phyloP scores from a whole-genome alignment of 2,329 filamentous ascomycete genomes.

The Cladosporium sphaerospermum region DNA sequence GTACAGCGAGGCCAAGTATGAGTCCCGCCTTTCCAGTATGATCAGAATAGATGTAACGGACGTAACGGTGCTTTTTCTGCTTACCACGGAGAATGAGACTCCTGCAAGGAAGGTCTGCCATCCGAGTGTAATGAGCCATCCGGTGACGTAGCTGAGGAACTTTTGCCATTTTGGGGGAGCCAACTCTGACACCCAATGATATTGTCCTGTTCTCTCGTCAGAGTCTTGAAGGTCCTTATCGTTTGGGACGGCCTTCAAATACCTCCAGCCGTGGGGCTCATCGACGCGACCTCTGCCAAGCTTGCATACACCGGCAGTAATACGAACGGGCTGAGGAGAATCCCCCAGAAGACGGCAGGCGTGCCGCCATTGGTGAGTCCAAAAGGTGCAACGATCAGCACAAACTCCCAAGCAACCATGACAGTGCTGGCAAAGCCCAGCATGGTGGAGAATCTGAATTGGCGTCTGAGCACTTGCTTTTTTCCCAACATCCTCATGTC shows the following conservation, averaged over 20 bases:
- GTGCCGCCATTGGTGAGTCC: conserved; percentile 19
- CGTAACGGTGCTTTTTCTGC: conserved; percentile 16
- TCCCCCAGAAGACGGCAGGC: conserved; percentile 19
- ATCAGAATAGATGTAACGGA: conserved; percentile 17
- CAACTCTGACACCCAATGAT: conserved; percentile 28
- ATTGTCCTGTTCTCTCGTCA: conserved; percentile 12
- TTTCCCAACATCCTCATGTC: conserved; percentile 10
- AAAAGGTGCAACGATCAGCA: conserved; percentile 12
- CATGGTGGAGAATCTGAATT: conserved; percentile 26
- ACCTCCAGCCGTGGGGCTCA: conserved; percentile 8
- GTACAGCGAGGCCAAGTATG: background rate
- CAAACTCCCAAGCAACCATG: conserved; percentile 25
- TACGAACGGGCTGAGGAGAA: conserved; percentile 1
- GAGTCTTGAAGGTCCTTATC: too few relatives aligned
- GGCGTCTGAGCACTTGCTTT: conserved; percentile 14
- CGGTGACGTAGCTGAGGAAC: conserved; percentile 17
- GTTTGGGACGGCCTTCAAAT: too few relatives aligned
- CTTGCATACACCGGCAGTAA: conserved; percentile 17
- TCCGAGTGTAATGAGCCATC: conserved; percentile 32
- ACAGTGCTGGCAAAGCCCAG: conserved; percentile 26
- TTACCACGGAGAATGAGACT: conserved; percentile 32
- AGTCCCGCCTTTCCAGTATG: background rate
- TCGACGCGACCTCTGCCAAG: conserved; percentile 18
- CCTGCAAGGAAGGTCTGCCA: conserved; percentile 19
- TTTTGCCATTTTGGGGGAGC: conserved; percentile 25